Conservation (phyloP, 2,329 filamentous ascomycete species). For the Cyanodermella asteris region DNA sequence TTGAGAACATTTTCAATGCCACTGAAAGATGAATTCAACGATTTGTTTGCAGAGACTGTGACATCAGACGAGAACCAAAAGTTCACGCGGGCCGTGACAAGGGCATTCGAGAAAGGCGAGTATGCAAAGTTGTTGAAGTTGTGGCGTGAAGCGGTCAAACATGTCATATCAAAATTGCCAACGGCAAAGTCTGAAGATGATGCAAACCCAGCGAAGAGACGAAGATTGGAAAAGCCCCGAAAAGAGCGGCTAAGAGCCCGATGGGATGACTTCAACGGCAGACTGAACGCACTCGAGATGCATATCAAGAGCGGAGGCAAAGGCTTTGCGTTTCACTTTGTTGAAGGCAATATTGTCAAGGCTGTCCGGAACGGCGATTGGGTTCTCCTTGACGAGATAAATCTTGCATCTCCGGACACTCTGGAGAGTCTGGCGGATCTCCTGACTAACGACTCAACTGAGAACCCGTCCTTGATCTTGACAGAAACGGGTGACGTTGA, state of each 20-base stretch:
- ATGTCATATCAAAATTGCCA: slow-evolving; percentile 48
- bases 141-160: slow-evolving; percentile 73
- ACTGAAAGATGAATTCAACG: slow-evolving; percentile 80
- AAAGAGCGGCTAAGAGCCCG: slow-evolving; percentile 36
- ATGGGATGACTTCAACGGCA: slow-evolving; percentile 62
- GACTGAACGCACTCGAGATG: slow-evolving; percentile 56
- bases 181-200: slow-evolving; percentile 15
- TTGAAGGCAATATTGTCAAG: slow-evolving; percentile 90
- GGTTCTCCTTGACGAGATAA: slow-evolving; percentile 94
- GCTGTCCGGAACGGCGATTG: slow-evolving; percentile 92
- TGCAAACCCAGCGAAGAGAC: slow-evolving; percentile 46
- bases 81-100: slow-evolving; percentile 62
- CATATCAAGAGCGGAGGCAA: slow-evolving; percentile 53
- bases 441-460: slow-evolving; percentile 47
- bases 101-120: slow-evolving; percentile 57
- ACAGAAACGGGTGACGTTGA: slow-evolving; percentile 89
- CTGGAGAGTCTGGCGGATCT: slow-evolving; percentile 84
- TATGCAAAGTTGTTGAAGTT: slow-evolving; percentile 74
- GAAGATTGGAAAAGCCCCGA: slow-evolving; percentile 34
- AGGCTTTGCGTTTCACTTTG: slow-evolving; percentile 78
- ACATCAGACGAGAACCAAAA: slow-evolving; percentile 70
- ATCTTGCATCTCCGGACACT: slow-evolving; percentile 83
- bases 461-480: slow-evolving; percentile 61
- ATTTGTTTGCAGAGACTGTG: slow-evolving; percentile 72
- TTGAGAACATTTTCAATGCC: slow-evolving; percentile 71